A percentile compares a stretch with the other conserved stretches of the same genome.
phyloP scores from a whole-genome alignment of 1,284 basidiomycete species.

The Moesziomyces aphidis region DNA sequence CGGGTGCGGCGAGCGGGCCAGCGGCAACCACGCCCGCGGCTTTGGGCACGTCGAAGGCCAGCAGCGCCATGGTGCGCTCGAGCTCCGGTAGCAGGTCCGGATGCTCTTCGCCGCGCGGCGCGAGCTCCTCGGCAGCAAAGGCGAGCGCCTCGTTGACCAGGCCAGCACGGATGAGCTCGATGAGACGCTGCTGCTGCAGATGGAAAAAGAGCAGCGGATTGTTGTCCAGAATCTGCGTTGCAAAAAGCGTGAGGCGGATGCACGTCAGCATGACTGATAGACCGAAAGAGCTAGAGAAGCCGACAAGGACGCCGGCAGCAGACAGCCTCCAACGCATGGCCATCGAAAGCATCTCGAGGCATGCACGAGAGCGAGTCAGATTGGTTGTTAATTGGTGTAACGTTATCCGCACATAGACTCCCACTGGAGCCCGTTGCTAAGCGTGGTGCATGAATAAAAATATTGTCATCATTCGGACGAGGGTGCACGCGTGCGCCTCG shows the following conservation, averaged over 20 bases:
- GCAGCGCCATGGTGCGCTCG: slow-evolving; percentile 92
- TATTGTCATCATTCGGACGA: slow-evolving; percentile 68
- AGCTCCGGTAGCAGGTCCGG: slow-evolving; percentile 91
- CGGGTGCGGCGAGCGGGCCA: slow-evolving; percentile 70
- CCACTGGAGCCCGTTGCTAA: slow-evolving; percentile 72
- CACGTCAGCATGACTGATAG: slow-evolving; percentile 9
- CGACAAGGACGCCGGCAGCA: slow-evolving; percentile 6
- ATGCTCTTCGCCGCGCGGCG: slow-evolving; percentile 92
- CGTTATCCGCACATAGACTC: slow-evolving; percentile 52
- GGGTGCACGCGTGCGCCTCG: background rate
- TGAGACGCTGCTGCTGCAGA: slow-evolving; percentile 91
- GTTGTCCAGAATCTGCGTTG: slow-evolving; percentile 86
- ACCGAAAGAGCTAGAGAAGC: no score
- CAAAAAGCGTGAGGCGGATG: background rate
- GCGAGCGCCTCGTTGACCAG: slow-evolving; percentile 81
- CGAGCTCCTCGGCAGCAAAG: slow-evolving; percentile 93
- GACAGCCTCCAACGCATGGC: background rate
- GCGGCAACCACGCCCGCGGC: slow-evolving; percentile 18
- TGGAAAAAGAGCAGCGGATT: slow-evolving; percentile 91
- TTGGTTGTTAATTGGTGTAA: slow-evolving; percentile 39
- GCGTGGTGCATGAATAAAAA: slow-evolving; percentile 97
- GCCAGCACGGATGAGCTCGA: slow-evolving; percentile 90
- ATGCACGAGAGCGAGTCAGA: slow-evolving; percentile 36
- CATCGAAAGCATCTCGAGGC: background rate
- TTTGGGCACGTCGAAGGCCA: slow-evolving; percentile 79